A percentile compares a stretch with the other conserved stretches of the same genome.
Evolutionary conservation across 345 rosid species (phyloP).

Genomic region (Syzygium jambos): DNA sequence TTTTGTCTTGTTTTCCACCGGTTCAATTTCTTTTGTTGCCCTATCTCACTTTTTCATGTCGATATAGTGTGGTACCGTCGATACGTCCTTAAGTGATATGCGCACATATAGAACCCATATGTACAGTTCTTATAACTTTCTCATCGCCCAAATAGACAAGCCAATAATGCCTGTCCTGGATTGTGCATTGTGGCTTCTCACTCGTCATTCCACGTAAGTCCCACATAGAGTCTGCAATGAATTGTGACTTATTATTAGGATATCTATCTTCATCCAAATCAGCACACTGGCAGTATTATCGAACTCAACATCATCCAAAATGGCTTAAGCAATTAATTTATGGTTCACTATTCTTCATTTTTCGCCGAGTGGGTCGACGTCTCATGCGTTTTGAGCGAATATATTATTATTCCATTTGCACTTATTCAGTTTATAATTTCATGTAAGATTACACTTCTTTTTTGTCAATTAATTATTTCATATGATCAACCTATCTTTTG

Average conservation of each 20-base stretch:
- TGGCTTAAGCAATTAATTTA: not conserved
- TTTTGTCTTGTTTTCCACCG: not conserved
- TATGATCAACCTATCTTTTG: not conserved
- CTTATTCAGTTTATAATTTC: not conserved
- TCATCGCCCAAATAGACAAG: not conserved
- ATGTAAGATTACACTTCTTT: not conserved
- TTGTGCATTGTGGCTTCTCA: not conserved
- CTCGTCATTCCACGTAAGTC: not conserved
- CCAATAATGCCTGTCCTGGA: not conserved
- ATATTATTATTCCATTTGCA: not conserved
- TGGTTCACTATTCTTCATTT: not conserved
- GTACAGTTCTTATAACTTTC: not conserved
- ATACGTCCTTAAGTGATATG: accelerated
- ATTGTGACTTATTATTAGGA: not conserved
- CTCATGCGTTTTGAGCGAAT: not conserved
- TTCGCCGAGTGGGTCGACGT: accelerated
- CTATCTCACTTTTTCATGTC: not conserved
- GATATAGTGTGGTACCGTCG: not conserved
- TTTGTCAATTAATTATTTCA: not conserved
- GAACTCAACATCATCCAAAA: not conserved
- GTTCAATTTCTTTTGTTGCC: not conserved
- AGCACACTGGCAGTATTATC: accelerated
- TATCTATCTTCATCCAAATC: not conserved
- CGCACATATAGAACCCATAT: not conserved
- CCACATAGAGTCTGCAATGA: not conserved